phyloP scores from a whole-genome alignment of 2,329 filamentous ascomycete genomes.

The Neoarthrinium moseri region DNA sequence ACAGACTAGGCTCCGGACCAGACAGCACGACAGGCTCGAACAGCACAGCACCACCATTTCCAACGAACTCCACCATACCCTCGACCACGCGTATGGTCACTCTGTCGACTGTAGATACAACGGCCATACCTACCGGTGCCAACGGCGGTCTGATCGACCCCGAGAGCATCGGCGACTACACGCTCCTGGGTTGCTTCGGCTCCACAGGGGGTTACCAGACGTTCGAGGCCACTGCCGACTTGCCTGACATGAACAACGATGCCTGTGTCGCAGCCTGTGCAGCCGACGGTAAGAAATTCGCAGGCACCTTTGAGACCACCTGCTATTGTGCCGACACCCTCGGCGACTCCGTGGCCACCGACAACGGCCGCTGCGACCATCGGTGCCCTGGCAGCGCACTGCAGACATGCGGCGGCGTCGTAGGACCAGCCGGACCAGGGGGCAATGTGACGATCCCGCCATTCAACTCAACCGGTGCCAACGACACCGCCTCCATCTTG shows the following conservation, averaged over 20 bases:
- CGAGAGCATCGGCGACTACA: conserved; percentile 17
- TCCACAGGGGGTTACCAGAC: conserved; percentile 33
- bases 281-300: conserved; percentile 29
- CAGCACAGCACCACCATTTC: background rate
- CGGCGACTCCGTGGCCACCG: conserved; percentile 35
- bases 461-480: conserved; percentile 7
- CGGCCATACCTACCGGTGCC: conserved; percentile 18
- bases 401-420: conserved; percentile 41
- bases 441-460: background rate
- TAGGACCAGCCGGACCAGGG: conserved; percentile 10
- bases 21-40: conserved; percentile 4
- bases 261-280: conserved; percentile 36
- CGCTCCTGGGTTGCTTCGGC: conserved; percentile 37
- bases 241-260: conserved; percentile 36
- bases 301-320: conserved; percentile 34
- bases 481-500: conserved; percentile 9
- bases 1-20: conserved; percentile 14
- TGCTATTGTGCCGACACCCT: conserved; percentile 47
- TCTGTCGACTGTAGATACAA: conserved; percentile 15
- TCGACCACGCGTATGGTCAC: conserved; percentile 20
- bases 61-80: conserved; percentile 1
- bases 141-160: conserved; percentile 14
- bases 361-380: conserved; percentile 31
- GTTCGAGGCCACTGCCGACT: conserved; percentile 30
- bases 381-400: conserved; percentile 39